These are phyloP conservation scores for Suhomyces panamericanus DNA, from an alignment of 1,139 yeast species.

Conservation along the genomic window DNA sequence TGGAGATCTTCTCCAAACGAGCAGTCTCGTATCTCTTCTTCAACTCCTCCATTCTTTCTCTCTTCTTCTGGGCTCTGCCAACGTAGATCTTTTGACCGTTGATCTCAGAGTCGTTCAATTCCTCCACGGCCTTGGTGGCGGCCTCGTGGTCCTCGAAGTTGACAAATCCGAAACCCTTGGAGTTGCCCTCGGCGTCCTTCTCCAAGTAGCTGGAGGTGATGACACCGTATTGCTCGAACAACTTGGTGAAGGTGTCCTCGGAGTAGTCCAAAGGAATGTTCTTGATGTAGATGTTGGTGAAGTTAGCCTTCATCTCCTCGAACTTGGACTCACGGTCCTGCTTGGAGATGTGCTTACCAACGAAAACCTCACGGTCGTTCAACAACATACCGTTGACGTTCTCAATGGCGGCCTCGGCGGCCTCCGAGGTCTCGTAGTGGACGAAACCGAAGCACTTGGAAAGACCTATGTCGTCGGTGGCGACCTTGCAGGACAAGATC, in stretches of 20 bases:
- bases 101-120: constrained; percentile 82
- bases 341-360: constrained; percentile 90
- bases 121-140: constrained; percentile 91
- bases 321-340: constrained; percentile 95
- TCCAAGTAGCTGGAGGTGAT: constrained; percentile 86
- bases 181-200: constrained; percentile 82
- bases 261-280: constrained; percentile 74
- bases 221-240: constrained; percentile 74
- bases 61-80: constrained; percentile 99
- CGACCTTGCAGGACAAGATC: constrained; percentile 96
- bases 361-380: constrained; percentile 95
- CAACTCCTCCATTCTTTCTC: constrained; percentile 96
- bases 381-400: constrained; percentile 98
- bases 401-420: constrained; percentile 94
- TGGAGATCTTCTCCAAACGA: constrained; percentile 87
- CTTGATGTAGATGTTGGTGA: constrained; percentile 93
- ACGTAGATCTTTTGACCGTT: constrained; percentile 87
- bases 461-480: constrained; percentile 87
- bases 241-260: constrained; percentile 70
- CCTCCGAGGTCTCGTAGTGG: constrained; percentile 91
- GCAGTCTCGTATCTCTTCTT: constrained; percentile 93
- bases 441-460: constrained; percentile 98
- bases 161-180: constrained; percentile 95
- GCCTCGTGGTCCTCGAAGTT: constrained; percentile 85
- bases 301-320: constrained; percentile 89